These are phyloP conservation scores for Fraxinus pennsylvanica DNA, from an alignment of 257 asterid species.

Conservation along the genomic window DNA sequence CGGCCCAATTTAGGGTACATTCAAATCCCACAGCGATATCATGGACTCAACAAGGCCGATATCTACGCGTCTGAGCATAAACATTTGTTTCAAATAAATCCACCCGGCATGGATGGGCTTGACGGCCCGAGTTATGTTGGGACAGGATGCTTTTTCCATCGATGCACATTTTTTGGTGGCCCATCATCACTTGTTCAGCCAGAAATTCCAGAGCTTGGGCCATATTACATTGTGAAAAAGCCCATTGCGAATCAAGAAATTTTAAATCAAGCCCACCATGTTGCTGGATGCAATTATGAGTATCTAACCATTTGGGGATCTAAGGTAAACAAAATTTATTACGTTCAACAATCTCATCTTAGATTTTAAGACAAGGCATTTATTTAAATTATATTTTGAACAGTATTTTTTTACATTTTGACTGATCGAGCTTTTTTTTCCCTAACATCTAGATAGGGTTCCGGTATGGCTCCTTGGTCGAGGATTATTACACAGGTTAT, in stretches of 20 bases:
- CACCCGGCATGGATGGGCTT: constrained; percentile 72
- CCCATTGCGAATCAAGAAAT: constrained; percentile 34
- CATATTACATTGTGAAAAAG: constrained; percentile 34
- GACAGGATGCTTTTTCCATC: constrained; percentile 63
- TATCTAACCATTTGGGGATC: constrained; percentile 61
- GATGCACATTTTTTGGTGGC: constrained; percentile 64
- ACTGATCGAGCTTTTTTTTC: not conserved
- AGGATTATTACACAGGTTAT: constrained; percentile 69
- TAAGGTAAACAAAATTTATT: constrained; percentile 36
- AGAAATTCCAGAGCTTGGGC: constrained; percentile 46
- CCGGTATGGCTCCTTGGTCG: constrained; percentile 74
- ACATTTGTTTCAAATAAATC: constrained; percentile 42
- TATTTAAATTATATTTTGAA: not conserved
- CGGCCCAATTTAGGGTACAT: constrained; percentile 55
- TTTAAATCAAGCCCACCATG: constrained; percentile 48
- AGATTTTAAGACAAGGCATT: too few species aligned
- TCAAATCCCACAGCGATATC: constrained; percentile 69
- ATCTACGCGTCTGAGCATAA: constrained; percentile 61
- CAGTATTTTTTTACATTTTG: not conserved
- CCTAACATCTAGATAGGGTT: constrained; percentile 53
- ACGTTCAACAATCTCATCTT: not conserved
- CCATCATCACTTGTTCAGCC: constrained; percentile 44
- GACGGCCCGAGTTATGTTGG: constrained; percentile 68
- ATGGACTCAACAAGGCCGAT: constrained; percentile 63
- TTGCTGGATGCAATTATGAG: constrained; percentile 64